phyloP scores from a whole-genome alignment of 805 yeast genomes.

The Starmerella riodocensis region DNA sequence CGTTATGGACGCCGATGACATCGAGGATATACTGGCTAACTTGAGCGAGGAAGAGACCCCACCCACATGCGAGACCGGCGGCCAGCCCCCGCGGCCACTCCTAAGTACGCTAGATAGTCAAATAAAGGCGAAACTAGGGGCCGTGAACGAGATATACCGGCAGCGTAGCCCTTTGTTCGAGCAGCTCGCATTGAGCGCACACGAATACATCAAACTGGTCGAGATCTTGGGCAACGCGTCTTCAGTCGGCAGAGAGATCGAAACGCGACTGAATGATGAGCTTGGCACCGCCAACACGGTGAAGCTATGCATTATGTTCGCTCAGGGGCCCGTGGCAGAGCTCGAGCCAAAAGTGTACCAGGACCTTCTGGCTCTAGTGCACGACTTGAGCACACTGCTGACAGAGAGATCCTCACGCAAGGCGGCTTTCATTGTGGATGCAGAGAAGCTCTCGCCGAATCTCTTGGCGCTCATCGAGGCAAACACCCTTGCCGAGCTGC shows the following conservation, averaged over 20 bases:
- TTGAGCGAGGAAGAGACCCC: conserved; percentile 24
- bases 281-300: neutral
- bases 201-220: conserved; percentile 1
- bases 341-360: too few species aligned
- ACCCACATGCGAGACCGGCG: too few species aligned
- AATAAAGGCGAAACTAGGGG: neutral
- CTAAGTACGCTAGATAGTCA: neutral
- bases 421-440: neutral
- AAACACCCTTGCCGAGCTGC: conserved; percentile 54
- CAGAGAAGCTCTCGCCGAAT: conserved; percentile 54
- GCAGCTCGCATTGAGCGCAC: neutral
- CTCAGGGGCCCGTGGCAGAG: neutral
- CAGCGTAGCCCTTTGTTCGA: neutral
- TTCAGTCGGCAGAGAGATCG: neutral
- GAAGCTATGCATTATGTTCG: neutral
- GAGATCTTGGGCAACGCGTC: neutral
- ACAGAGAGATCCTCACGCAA: neutral
- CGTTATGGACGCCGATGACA: conserved; percentile 6
- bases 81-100: too few species aligned
- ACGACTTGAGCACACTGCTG: neutral
- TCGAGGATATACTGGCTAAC: conserved; percentile 31
- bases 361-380: neutral
- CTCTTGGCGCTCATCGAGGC: conserved; percentile 60
- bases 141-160: neutral
- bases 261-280: neutral